A percentile compares a stretch with the other conserved stretches of the same genome.
Evolutionary conservation across 352 stramenopile species (phyloP).

Genomic region (Pythium apleroticum): DNA sequence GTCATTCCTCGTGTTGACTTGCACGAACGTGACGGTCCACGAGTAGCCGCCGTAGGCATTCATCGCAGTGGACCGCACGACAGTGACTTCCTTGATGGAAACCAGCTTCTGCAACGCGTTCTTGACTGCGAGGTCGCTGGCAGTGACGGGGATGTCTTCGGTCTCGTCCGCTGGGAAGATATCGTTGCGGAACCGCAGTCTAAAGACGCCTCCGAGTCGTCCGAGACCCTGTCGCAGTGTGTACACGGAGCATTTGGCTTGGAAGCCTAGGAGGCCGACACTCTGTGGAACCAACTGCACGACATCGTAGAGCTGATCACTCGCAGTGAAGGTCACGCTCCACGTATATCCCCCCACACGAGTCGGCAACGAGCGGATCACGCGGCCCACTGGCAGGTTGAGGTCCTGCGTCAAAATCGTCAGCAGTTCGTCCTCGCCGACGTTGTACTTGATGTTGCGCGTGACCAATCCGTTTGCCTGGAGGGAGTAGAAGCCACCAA

Average conservation of each 20-base stretch:
- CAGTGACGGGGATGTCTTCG: conserved; percentile 56
- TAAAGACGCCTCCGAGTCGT: conserved; percentile 66
- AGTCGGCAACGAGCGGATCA: conserved; percentile 44
- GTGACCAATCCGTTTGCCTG: conserved; percentile 55
- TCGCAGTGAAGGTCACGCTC: conserved; percentile 77
- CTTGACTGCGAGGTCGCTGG: conserved; percentile 55
- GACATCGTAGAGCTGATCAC: conserved; percentile 62
- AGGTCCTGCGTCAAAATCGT: conserved; percentile 69
- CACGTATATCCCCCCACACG: conserved; percentile 60
- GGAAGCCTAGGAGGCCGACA: conserved; percentile 56
- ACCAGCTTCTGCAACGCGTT: conserved; percentile 66
- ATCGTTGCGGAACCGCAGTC: conserved; percentile 66
- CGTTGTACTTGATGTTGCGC: conserved; percentile 67
- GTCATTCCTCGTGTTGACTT: conserved; percentile 75
- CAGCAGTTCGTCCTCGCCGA: conserved; percentile 50
- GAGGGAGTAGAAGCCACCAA: conserved; percentile 68
- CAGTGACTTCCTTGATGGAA: conserved; percentile 63
- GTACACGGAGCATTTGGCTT: conserved; percentile 43
- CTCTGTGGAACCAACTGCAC: conserved; percentile 48
- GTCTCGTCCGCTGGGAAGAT: conserved; percentile 78
- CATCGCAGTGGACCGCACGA: conserved; percentile 62
- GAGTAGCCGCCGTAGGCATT: conserved; percentile 77
- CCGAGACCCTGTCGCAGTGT: conserved; percentile 64
- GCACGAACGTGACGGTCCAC: conserved; percentile 83
- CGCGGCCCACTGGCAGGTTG: conserved; percentile 46